A percentile compares a stretch with the other conserved stretches of the same genome.
These are phyloP conservation scores for Forsythia suspensa DNA, from an alignment of 257 asterid genomes.

Conservation along the genomic window DNA sequence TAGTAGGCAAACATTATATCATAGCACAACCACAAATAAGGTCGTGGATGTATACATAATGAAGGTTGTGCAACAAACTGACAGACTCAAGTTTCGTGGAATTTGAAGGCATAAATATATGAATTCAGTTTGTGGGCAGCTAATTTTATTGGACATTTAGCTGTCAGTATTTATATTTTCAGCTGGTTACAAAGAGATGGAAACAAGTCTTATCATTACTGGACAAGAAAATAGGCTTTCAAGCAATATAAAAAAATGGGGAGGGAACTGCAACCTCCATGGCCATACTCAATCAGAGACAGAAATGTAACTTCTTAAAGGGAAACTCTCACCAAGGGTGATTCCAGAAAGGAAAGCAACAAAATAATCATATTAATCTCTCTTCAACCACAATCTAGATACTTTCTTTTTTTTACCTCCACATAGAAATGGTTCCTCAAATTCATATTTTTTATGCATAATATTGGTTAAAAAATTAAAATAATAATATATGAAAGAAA, in stretches of 20 bases:
- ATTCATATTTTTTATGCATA: neutral
- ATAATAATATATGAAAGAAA: neutral
- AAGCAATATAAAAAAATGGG: neutral
- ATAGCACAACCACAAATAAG: no score
- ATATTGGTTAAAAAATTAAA: neutral
- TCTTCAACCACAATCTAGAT: neutral
- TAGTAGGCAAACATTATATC: no score
- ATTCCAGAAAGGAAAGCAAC: neutral
- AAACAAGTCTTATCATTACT: no score
- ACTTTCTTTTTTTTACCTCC: neutral
- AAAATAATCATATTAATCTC: neutral
- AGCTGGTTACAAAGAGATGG: no score
- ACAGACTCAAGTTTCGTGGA: no score
- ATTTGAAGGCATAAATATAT: no score
- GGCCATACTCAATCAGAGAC: neutral
- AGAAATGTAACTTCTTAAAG: neutral
- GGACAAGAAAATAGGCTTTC: neutral
- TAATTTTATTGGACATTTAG: no score
- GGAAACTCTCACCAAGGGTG: neutral
- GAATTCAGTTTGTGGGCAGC: no score
- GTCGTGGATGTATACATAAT: no score
- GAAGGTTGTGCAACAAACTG: no score
- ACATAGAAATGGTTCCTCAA: slow-evolving; percentile 2
- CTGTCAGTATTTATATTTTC: no score
- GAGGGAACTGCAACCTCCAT: slow-evolving; percentile 3